Evolutionary conservation across 1,284 basidiomycete species (phyloP), one percentile per base, ranked within the genome.

Genomic region (Stereum hirsutum): DNA sequence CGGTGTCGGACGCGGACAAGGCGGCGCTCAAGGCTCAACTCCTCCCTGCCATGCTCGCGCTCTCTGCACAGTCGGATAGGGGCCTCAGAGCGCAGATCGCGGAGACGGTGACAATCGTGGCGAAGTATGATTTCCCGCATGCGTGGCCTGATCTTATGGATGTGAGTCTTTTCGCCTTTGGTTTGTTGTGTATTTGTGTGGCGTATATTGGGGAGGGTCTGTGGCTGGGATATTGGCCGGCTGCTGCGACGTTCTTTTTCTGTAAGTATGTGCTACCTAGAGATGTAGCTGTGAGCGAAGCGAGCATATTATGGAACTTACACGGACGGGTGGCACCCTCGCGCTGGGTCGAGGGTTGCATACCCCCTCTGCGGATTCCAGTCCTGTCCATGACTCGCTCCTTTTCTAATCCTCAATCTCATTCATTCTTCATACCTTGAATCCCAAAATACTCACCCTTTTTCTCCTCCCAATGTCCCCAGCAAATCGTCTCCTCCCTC

Each of bases 31-130:
- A 86, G 50, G 63, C 71, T 5, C 74, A 81, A 52, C 74, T 94
- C 42, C 77, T 94, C 2, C 81, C 86, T 4, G 81, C 89, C 20
- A 90, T 95, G 81, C 78, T 93, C 44, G 63, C 77, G 23, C 70
- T 95, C 32, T 81, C 87, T 1, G 64, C 61, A 46, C 70, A 78
- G 15, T 64, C 74, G 21, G 83, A 88, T 60, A 86, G 82, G 55
- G 52, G 69, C 1, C 68, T 87, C 44, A 74, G 85, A 11, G 79
- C 84, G 3, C 91, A 96, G 62, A 76, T 96, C 24, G 92, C 90
- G 20, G 92, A 96, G 62, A 78, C 89, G 6, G 82, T 96, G 31
- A 81, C 91, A 10, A 73, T 91, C 48, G 84, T 96, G 56, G 91
- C 93, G 6, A 77, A 83, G 46, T 70, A 80, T 25, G 93, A 96